Conservation (phyloP, 2,329 filamentous ascomycete genomes). For the Thelonectria blattea region DNA sequence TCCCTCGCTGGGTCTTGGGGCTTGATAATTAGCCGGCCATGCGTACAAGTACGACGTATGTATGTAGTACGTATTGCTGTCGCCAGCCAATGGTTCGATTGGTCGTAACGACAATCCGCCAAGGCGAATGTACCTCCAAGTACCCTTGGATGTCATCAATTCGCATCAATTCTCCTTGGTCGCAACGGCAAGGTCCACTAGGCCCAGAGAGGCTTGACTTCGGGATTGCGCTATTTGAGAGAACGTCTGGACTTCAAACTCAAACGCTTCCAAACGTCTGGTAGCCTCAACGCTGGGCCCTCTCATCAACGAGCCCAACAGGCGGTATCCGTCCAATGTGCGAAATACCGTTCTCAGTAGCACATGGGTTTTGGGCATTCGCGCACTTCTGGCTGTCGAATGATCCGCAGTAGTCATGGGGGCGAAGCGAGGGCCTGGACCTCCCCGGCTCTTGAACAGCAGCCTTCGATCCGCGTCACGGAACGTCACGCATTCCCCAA, state of each 20-base stretch:
- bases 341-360: not conserved
- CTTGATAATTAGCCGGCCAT: not conserved
- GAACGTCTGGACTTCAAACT: not conserved
- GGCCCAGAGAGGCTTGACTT: conserved; percentile 27
- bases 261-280: conserved; percentile 8
- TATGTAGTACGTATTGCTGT: not conserved
- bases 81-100: not conserved
- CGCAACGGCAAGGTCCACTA: conserved; percentile 25
- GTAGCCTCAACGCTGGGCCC: not conserved
- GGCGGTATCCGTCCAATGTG: too few species aligned
- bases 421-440: conserved; percentile 9
- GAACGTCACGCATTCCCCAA: conserved; percentile 15
- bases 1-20: not conserved
- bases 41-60: not conserved
- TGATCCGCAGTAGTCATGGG: conserved; percentile 19
- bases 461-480: conserved; percentile 7
- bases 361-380: conserved; percentile 11
- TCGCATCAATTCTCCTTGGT: conserved; percentile 22
- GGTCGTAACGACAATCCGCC: not conserved
- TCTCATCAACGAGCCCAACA: too few species aligned
- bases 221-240: conserved; percentile 28
- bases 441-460: conserved; percentile 1
- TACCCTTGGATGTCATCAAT: conserved; percentile 34
- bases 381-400: conserved; percentile 19
- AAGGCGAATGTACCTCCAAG: conserved; percentile 25